These are phyloP conservation scores for Clarkia xantiana DNA, from an alignment of 345 rosid species.

Conservation along the genomic window DNA sequence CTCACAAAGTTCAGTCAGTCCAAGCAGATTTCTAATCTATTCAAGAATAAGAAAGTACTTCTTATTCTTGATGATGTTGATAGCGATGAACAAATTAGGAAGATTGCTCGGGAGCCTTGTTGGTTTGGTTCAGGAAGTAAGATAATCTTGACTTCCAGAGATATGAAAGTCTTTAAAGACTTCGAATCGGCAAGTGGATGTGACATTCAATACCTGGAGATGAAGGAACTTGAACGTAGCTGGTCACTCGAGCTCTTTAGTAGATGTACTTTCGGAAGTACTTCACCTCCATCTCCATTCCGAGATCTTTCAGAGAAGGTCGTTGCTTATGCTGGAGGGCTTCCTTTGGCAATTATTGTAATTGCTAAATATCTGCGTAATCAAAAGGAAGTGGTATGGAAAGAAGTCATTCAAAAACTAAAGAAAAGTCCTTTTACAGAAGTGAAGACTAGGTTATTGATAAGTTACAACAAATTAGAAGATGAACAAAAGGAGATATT, in stretches of 20 bases:
- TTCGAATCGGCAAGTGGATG: too few relatives aligned
- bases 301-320: background rate
- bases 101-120: background rate
- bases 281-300: background rate
- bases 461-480: background rate
- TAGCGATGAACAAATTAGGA: too few relatives aligned
- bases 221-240: background rate
- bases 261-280: conserved; percentile 2
- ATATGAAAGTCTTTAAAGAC: background rate
- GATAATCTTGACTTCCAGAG: conserved; percentile 6
- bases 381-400: too few relatives aligned
- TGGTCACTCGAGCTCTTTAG: conserved; percentile 4
- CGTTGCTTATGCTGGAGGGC: background rate
- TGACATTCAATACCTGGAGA: background rate
- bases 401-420: background rate
- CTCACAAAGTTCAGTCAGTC: too few relatives aligned
- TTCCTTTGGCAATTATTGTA: conserved; percentile 7
- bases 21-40: too few relatives aligned
- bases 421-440: background rate
- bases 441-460: conserved; percentile 1
- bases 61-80: too few relatives aligned
- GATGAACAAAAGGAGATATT: background rate
- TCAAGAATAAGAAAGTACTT: too few relatives aligned
- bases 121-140: conserved; percentile 7
- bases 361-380: background rate